phyloP scores from a whole-genome alignment of 768 basidiomycete species.

The Hysterangium stoloniferum region DNA sequence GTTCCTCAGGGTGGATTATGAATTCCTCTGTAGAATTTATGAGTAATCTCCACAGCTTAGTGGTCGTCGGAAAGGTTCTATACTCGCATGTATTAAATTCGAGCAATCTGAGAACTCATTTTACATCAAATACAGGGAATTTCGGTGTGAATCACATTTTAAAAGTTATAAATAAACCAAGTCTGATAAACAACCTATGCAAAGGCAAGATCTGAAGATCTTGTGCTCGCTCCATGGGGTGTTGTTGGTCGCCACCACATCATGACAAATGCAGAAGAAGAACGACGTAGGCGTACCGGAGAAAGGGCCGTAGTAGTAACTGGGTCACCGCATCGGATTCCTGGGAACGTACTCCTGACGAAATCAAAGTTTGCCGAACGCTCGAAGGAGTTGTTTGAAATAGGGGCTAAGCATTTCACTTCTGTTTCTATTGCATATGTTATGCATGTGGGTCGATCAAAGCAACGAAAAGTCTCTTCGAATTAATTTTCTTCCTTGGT shows the following conservation, averaged over 20 bases:
- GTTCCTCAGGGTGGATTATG: constrained; percentile 31
- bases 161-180: too few species aligned
- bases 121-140: constrained; percentile 6
- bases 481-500: constrained; percentile 30
- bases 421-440: constrained; percentile 26
- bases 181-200: too few species aligned
- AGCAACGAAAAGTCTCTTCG: not conserved
- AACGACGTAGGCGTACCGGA: constrained; percentile 22
- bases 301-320: constrained; percentile 20
- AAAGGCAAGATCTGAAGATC: constrained; percentile 21
- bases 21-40: constrained; percentile 38
- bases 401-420: constrained; percentile 40
- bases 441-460: constrained; percentile 15
- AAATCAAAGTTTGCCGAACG: constrained; percentile 34
- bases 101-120: not conserved
- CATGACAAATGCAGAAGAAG: constrained; percentile 26
- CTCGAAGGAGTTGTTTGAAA: constrained; percentile 41
- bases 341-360: constrained; percentile 42
- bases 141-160: too few species aligned
- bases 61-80: constrained; percentile 33
- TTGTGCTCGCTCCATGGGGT: constrained; percentile 33
- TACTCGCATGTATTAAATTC: constrained; percentile 18
- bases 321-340: constrained; percentile 31
- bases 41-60: constrained; percentile 32
- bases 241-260: constrained; percentile 30